Base-by-base conservation (phyloP, 140 eudicot species). In the Ambrosia hybrid region DNA sequence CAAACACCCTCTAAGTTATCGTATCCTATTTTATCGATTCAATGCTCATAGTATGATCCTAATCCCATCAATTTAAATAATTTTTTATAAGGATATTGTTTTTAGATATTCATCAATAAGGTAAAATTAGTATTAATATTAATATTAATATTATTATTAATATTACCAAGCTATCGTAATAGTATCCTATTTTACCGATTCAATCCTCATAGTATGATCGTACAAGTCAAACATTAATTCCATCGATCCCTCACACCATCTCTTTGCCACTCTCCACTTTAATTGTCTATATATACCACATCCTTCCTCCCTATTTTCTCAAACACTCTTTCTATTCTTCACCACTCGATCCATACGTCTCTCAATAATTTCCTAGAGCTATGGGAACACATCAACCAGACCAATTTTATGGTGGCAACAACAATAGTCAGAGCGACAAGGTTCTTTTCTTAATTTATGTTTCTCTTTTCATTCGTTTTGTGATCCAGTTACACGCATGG, bases 151-250 rank as follows among this genome's bases (percentile, higher is more conserved):
- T 1, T 45, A 39, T 3, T 9, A 63, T 33, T 3, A 9, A 36
- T 5, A 63, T 63, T 36, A 4, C 6, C 3, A 49, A 12, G 4
- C 2, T 49, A 49, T 49, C 13, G 14, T 13, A 9, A 14, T 65
- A 6, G 48, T 8, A 37, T 63, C 65, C 34, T 63, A 15, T 37
- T 63, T 62, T 53, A 73, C 62, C 62, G 10, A 65, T 53, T 49
- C 12, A 34, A 64, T 74, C 57, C 53, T 65, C 30, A 74, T 65
- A 74, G n/a, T 9, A 64, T 38, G 17, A 74, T 37, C 57, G 10
- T 6, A 65, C 73, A n/a, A 74, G 79, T 74, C 79, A 75, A 75
- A 48, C 43, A 48, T 65, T 74, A 55, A 75, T 75, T 41, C 63
- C 48, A 17, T 33, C 63, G 16, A 17, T 33, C 67, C n/a, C 37